Base-by-base conservation (phyloP, 306 rosid genomes). In the Purshia tridentata region DNA sequence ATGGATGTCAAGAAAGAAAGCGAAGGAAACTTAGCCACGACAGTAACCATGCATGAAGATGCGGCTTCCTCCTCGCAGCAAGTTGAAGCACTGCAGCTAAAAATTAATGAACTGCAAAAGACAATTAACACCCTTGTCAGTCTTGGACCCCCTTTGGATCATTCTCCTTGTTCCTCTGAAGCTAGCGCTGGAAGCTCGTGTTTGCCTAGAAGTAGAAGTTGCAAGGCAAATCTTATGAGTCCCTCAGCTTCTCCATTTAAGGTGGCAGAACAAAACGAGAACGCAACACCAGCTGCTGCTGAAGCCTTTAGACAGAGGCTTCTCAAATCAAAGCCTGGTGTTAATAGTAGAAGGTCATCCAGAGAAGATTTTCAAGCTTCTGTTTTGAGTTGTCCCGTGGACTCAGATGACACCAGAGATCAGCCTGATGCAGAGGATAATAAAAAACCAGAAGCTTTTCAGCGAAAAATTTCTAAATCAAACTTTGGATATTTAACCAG, bases 201-300 rank as follows among this genome's bases (percentile, higher is more conserved):
- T 63, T 57, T 84, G 52, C 13, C 72, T 16, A 86, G 87, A 81
- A 82, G 88, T 73, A 83, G 81, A 79, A 89, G 91, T 70, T 78
- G 86, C 72, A 69, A 65, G 77, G 78, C 90, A 54, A 60, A 65
- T 72, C 71, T 86, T 74, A 65, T 69, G 74, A 48, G 73, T 46
- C 19, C 63, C 77, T 19, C 77, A 78, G 49, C 75, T 68, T 56
- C 72, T 54, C 77, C 58, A 56, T 62, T 45, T 66, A 69, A 54
- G 62, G 84, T 82, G 80, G 72, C 65, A 62, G 86, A 81, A 46
- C 65, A 22, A 54, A 72, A 85, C 51, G 68, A 69, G 46, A 78
- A 69, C 50, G 12, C 72, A 59, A 54, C 54, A 16, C 70, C 70
- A 55, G 47, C 73, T 22, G 56, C 70, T 60, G 47, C 73, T 22